Percentiles rank a stretch among this genome's conserved stretches.
phyloP scores from a whole-genome alignment of 2,329 filamentous ascomycete species.

The Sclerotinia subarctica region DNA sequence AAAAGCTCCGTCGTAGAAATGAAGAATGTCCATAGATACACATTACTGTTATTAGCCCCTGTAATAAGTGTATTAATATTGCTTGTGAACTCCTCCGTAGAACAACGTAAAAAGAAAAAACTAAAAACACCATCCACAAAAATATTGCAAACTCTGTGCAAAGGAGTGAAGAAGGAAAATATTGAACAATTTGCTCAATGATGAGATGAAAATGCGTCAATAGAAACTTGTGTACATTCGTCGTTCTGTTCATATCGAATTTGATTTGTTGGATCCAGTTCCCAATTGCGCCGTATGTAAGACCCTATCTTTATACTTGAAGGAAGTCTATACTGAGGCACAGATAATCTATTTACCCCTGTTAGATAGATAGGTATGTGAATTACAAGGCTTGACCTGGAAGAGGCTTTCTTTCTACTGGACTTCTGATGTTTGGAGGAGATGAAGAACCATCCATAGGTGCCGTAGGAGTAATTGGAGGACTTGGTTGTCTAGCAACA shows the following conservation, averaged over 20 bases:
- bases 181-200: slow-evolving; percentile 12
- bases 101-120: slow-evolving; percentile 15
- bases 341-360: slow-evolving; percentile 12
- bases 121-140: background rate
- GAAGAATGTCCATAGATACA: slow-evolving; percentile 18
- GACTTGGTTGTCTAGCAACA: slow-evolving; percentile 28
- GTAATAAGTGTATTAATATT: slow-evolving; percentile 13
- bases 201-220: slow-evolving; percentile 6
- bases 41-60: slow-evolving; percentile 21
- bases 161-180: slow-evolving; percentile 20
- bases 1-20: slow-evolving; percentile 8
- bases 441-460: slow-evolving; percentile 21
- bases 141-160: slow-evolving; percentile 1
- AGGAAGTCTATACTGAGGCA: background rate
- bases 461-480: slow-evolving; percentile 31
- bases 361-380: slow-evolving; percentile 7
- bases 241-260: slow-evolving; percentile 27
- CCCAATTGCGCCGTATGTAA: slow-evolving; percentile 17
- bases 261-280: slow-evolving; percentile 21
- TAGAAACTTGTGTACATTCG: slow-evolving; percentile 25
- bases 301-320: slow-evolving; percentile 19
- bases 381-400: slow-evolving; percentile 37
- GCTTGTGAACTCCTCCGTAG: slow-evolving; percentile 12
- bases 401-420: slow-evolving; percentile 34
- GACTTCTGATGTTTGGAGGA: slow-evolving; percentile 10